These are phyloP conservation scores for Fusarium sp. DNA, from an alignment of 2,329 filamentous ascomycete species.

Conservation along the genomic window DNA sequence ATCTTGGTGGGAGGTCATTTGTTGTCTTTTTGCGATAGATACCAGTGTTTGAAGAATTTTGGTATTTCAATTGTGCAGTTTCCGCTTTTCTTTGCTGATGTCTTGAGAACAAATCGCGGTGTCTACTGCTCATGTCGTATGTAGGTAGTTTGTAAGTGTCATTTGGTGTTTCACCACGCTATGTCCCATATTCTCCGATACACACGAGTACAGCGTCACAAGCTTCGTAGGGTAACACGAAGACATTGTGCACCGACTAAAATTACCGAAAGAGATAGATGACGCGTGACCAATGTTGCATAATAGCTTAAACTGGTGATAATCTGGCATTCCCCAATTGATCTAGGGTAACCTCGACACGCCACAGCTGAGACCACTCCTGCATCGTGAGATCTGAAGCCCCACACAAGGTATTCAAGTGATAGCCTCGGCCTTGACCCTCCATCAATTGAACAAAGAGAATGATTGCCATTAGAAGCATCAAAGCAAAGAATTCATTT, in stretches of 20 bases:
- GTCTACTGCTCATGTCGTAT: fast-evolving
- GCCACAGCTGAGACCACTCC: slow-evolving; percentile 40
- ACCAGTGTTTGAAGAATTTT: slow-evolving; percentile 35
- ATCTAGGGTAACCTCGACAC: slow-evolving; percentile 39
- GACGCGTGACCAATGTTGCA: slow-evolving; percentile 6
- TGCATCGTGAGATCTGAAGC: slow-evolving; percentile 19
- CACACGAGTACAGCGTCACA: not conserved
- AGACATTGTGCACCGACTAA: not conserved
- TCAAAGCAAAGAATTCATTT: not conserved
- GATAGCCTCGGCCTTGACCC: slow-evolving; percentile 30
- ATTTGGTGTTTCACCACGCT: slow-evolving; percentile 7
- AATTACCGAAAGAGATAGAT: not conserved
- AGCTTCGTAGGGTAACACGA: too few relatives aligned
- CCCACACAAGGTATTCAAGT: slow-evolving; percentile 37
- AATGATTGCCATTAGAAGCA: not conserved
- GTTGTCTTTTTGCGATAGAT: slow-evolving; percentile 32
- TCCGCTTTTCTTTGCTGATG: slow-evolving; percentile 22
- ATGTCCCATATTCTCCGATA: not conserved
- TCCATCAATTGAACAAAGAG: slow-evolving; percentile 10
- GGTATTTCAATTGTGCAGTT: slow-evolving; percentile 20
- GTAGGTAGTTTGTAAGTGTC: not conserved
- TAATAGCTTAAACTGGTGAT: slow-evolving; percentile 15
- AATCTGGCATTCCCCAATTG: not conserved
- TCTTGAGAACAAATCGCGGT: not conserved
- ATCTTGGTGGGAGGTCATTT: slow-evolving; percentile 16